Evolutionary conservation across 1,284 basidiomycete genomes (phyloP), one percentile per base, ranked within the genome.

Genomic region (Porodaedalea pini): DNA sequence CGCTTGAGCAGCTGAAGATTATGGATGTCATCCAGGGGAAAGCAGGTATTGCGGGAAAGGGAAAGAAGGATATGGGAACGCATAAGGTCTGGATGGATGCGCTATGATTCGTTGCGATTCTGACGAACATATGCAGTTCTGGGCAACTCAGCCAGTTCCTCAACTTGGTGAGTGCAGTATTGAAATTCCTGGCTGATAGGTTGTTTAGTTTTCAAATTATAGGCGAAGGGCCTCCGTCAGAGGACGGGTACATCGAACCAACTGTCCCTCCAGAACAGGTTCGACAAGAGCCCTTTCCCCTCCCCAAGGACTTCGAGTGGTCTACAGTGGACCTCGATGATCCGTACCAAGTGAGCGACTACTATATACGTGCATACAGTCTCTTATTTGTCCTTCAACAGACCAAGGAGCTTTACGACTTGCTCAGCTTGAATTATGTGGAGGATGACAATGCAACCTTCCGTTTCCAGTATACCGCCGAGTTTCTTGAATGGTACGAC

Each of bases 301-400:
- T 99, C 10, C 97, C 94, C 2, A 88, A 88, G 61, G 94, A 98
- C 57, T 99, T 98, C 64, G 91, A 91, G 69, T 99, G 97, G 97
- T 83, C 83, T 29, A 81, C 78, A 2, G 69, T 99, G 37, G 92
- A 99, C 68, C 82, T 98, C 51, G 79, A 83, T 50, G 84, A 96
- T 64, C 74, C 86, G 10, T 79, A 75, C 17, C 83, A 98, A 79
- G 92, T 80, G 27, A 15, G 50, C 4, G 27, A 19, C 54, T 45
- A 54, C 21, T 3, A 45, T 10, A 34, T 25, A 54, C 8, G 34
- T 17, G 2, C 4, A 17, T 4, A 40, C 37, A 10, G 11, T 19
- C 36, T 31, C 3, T 25, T 29, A 32, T 13, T 17, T 29, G 44
- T 23, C 27, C 11, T 41, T 8, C 43, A 32, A 0, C 63, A 98